These are phyloP conservation scores for Vitis cinerea DNA, from an alignment of 164 flowering plant species.

Conservation along the genomic window DNA sequence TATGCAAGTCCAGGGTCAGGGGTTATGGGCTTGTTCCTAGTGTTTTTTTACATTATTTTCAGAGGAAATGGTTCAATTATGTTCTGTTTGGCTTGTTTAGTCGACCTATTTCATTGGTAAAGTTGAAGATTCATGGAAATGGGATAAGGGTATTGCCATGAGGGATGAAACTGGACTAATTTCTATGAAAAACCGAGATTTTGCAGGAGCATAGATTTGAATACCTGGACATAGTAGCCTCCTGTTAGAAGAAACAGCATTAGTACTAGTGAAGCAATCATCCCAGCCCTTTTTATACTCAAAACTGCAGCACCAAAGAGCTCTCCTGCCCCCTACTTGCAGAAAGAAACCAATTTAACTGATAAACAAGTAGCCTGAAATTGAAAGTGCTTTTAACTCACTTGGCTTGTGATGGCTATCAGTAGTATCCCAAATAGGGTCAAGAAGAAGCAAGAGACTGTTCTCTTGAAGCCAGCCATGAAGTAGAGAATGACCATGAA, in stretches of 20 bases:
- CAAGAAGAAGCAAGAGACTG: conserved; percentile 75
- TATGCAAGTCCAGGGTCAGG: too few relatives aligned
- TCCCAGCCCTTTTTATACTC: conserved; percentile 91
- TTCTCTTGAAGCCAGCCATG: conserved; percentile 92
- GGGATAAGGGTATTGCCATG: too few relatives aligned
- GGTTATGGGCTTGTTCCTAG: too few relatives aligned
- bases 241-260: conserved; percentile 98
- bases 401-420: conserved; percentile 85
- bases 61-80: too few relatives aligned
- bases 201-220: background rate
- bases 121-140: too few relatives aligned
- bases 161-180: too few relatives aligned
- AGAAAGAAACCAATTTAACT: conserved; percentile 4
- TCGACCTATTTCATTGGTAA: too few relatives aligned
- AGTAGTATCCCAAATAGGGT: conserved; percentile 61
- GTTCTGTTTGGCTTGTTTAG: too few relatives aligned
- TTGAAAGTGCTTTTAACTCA: conserved; percentile 25
- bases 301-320: conserved; percentile 88
- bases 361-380: background rate
- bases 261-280: conserved; percentile 73
- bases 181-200: too few relatives aligned
- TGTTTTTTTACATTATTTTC: too few relatives aligned
- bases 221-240: conserved; percentile 97
- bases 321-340: conserved; percentile 88
- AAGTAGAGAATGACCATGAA: conserved; percentile 87